Percentiles rank a stretch among this genome's conserved stretches.
These are phyloP conservation scores for Hepatocystis sp. DNA, from an alignment of 169 alveolate genomes.

Conservation along the genomic window DNA sequence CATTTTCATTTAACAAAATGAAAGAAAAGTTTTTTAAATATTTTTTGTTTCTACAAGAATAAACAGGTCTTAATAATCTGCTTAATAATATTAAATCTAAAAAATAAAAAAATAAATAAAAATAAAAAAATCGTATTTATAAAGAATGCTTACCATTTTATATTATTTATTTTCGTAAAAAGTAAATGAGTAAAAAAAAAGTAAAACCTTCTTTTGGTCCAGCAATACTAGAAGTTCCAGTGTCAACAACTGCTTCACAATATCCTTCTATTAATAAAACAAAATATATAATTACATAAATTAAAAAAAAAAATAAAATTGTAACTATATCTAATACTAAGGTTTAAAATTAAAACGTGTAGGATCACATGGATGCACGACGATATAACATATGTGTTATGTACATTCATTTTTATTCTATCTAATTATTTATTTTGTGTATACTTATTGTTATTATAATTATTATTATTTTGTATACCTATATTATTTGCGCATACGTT, in stretches of 20 bases:
- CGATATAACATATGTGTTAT: too few relatives aligned
- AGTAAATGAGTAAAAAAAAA: background rate
- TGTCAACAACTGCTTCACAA: constrained; percentile 71
- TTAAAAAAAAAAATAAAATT: background rate
- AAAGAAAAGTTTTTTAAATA: constrained; percentile 57
- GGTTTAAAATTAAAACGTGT: background rate
- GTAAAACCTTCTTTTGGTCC: constrained; percentile 67
- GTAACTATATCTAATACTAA: too few relatives aligned
- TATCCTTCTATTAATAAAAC: constrained; percentile 20
- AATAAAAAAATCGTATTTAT: too few relatives aligned
- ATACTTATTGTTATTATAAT: too few relatives aligned
- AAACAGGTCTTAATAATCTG: constrained; percentile 34
- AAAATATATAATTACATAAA: background rate
- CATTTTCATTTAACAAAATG: constrained; percentile 41
- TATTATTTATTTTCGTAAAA: background rate
- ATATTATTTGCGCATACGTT: constrained; percentile 62
- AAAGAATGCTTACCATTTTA: background rate
- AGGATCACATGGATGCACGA: background rate
- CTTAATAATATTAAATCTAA: constrained; percentile 62
- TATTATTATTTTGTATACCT: constrained; percentile 16
- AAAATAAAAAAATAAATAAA: too few relatives aligned
- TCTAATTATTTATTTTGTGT: constrained; percentile 1
- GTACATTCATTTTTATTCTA: too few relatives aligned
- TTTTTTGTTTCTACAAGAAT: constrained; percentile 16
- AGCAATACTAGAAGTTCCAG: constrained; percentile 75